Conservation (phyloP, 75 land plant species). For the Pinus taeda region DNA sequence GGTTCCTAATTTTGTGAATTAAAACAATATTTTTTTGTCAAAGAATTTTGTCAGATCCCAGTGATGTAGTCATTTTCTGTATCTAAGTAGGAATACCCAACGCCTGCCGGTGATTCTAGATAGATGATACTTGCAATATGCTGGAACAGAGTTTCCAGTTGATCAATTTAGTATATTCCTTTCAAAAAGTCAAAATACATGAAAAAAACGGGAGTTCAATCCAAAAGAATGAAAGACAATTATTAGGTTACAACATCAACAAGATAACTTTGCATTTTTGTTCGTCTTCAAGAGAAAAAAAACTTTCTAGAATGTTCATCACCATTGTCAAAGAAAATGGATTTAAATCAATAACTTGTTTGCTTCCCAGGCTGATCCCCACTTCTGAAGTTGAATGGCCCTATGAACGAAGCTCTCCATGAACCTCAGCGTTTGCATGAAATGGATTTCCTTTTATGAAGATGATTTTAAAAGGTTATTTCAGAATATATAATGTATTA, state of each 20-base stretch:
- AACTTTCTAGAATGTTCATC: no score
- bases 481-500: no score
- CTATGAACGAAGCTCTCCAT: conserved; percentile 16
- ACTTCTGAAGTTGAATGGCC: conserved; percentile 74
- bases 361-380: conserved; percentile 14
- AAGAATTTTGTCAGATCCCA: no score
- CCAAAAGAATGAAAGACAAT: no score
- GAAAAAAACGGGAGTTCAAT: not conserved
- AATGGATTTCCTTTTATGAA: no score
- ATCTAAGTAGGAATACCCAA: conserved; percentile 75
- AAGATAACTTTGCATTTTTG: no score
- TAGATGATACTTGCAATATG: conserved; percentile 84
- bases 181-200: not conserved
- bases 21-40: no score
- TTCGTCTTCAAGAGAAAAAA: no score
- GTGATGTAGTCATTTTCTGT: conserved; percentile 56
- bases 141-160: not conserved
- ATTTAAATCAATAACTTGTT: conserved; percentile 62
- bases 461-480: no score
- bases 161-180: no score
- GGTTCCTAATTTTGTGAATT: no score
- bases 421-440: no score
- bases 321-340: conserved; percentile 95
- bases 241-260: not conserved
- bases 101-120: conserved; percentile 91